Evolutionary conservation across 2,329 filamentous ascomycete species (phyloP).

Genomic region (Penicillium sp.): DNA sequence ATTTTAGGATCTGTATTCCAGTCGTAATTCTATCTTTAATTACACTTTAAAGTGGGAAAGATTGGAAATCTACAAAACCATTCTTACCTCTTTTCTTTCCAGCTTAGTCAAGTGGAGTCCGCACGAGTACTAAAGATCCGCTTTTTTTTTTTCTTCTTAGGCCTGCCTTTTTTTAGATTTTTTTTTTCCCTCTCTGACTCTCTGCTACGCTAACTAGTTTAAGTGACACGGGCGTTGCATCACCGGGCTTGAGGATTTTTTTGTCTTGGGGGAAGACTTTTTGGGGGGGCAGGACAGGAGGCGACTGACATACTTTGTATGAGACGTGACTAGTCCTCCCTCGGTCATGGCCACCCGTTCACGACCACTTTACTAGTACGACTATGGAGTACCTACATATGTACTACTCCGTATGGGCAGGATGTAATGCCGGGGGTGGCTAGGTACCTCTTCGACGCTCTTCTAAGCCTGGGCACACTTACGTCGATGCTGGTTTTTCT

Average conservation of each 20-base stretch:
- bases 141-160: constrained; percentile 15
- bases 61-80: not conserved
- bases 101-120: constrained; percentile 27
- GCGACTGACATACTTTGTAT: constrained; percentile 6
- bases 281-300: not conserved
- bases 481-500: not conserved
- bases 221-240: constrained; percentile 35
- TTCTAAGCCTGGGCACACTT: not conserved
- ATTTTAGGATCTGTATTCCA: not conserved
- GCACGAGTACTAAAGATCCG: constrained; percentile 18
- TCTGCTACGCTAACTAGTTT: constrained; percentile 13
- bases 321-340: constrained; percentile 5
- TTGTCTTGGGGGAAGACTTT: no score
- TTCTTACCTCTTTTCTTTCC: not conserved
- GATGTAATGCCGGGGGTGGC: not conserved
- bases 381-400: not conserved
- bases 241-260: constrained; percentile 14
- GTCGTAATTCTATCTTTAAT: not conserved
- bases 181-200: constrained; percentile 22
- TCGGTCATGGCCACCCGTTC: constrained; percentile 10
- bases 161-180: constrained; percentile 26
- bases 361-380: not conserved
- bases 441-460: not conserved
- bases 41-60: not conserved
- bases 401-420: not conserved